Conservation (phyloP, 495 filamentous ascomycete species). For the Clohesyomyces aquaticus region DNA sequence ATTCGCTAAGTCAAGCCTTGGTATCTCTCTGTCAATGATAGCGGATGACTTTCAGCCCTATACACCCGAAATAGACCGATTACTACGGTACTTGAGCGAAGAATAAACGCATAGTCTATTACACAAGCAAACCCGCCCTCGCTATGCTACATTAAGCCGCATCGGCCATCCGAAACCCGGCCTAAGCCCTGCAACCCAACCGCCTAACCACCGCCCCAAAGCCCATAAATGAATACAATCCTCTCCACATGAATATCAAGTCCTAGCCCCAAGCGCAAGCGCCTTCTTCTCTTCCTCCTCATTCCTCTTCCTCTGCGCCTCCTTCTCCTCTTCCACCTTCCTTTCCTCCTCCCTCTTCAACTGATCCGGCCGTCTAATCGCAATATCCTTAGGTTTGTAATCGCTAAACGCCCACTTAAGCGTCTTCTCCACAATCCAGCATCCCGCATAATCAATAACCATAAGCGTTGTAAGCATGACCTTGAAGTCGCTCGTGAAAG, state of each 20-base stretch:
- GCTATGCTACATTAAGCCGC: not conserved
- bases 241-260: too few relatives aligned
- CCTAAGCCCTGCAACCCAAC: not conserved
- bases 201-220: not conserved
- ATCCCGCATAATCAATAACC: conserved; percentile 85
- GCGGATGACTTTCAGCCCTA: too few relatives aligned
- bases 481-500: conserved; percentile 93
- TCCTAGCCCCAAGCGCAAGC: conserved; percentile 1
- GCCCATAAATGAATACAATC: not conserved
- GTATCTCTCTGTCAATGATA: too few relatives aligned
- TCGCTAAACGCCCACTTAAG: conserved; percentile 89
- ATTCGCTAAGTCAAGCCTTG: too few relatives aligned
- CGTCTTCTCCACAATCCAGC: conserved; percentile 85
- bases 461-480: conserved; percentile 80
- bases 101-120: not conserved
- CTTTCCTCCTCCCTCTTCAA: conserved; percentile 72
- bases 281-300: conserved; percentile 33
- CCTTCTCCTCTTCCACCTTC: conserved; percentile 60
- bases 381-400: conserved; percentile 92
- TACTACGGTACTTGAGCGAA: too few relatives aligned
- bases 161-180: not conserved
- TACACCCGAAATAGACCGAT: too few relatives aligned
- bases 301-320: conserved; percentile 37
- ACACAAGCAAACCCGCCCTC: not conserved
- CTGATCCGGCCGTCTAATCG: conserved; percentile 82